phyloP scores from a whole-genome alignment of 164 flowering plant species.

The Nymphaea thermarum region DNA sequence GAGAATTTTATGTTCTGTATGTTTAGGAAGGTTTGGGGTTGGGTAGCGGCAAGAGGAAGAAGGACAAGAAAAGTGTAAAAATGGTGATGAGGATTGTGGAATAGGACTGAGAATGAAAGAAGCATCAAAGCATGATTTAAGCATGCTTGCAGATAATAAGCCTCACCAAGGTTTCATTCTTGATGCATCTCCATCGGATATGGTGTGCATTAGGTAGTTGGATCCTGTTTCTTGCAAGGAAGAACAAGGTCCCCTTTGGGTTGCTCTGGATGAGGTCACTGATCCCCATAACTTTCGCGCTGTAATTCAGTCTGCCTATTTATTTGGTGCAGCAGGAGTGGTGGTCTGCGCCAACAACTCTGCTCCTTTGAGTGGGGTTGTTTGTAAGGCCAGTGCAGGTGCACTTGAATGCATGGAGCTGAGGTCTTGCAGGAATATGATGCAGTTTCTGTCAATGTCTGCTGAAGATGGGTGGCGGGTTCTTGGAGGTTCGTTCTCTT shows the following conservation, averaged over 20 bases:
- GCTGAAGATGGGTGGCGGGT: conserved; percentile 93
- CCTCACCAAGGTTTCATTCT: conserved; percentile 93
- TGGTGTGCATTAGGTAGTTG: conserved; percentile 55
- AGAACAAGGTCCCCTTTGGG: conserved; percentile 61
- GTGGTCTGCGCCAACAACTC: conserved; percentile 96
- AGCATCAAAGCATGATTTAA: conserved; percentile 82
- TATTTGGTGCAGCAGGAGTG: conserved; percentile 91
- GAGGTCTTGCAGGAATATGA: conserved; percentile 92
- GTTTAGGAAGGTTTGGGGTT: conserved; percentile 84
- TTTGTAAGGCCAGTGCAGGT: conserved; percentile 98
- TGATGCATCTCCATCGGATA: conserved; percentile 89
- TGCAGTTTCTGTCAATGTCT: conserved; percentile 78
- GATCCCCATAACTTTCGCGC: conserved; percentile 97
- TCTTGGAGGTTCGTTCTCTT: conserved; percentile 79
- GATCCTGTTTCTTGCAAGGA: conserved; percentile 45
- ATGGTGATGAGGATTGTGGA: conserved; percentile 56
- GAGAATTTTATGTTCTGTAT: conserved; percentile 72
- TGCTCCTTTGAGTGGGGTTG: conserved; percentile 95
- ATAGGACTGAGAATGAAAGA: conserved; percentile 48
- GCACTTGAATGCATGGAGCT: conserved; percentile 86
- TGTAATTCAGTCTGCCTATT: conserved; percentile 81
- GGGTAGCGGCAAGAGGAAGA: conserved; percentile 66
- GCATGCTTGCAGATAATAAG: conserved; percentile 75
- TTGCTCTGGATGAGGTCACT: conserved; percentile 91
- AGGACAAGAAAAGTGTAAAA: conserved; percentile 87